phyloP scores from a whole-genome alignment of 208 protist species.

The Novymonas esmeraldas region DNA sequence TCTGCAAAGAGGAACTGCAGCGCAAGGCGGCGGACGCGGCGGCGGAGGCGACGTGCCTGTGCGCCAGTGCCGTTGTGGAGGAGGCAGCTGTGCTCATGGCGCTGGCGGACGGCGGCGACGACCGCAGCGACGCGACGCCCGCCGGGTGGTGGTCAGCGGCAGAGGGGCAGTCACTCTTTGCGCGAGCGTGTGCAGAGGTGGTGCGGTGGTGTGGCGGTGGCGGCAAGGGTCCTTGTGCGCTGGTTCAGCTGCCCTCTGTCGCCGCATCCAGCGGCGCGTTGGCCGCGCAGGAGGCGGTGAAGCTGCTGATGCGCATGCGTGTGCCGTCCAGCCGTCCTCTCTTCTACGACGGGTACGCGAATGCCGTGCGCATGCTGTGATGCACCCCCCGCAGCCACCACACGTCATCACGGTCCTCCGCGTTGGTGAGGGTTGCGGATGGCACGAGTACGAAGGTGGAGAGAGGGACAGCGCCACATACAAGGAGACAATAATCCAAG shows the following conservation, averaged over 20 bases:
- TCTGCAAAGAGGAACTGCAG: constrained; percentile 27
- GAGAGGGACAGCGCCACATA: too few relatives aligned
- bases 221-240: constrained; percentile 33
- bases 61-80: neutral
- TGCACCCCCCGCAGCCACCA: too few relatives aligned
- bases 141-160: constrained; percentile 1
- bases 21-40: neutral
- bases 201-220: constrained; percentile 36
- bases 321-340: constrained; percentile 89
- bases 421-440: too few relatives aligned
- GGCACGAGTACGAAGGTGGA: too few relatives aligned
- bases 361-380: constrained; percentile 27
- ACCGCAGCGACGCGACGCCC: neutral
- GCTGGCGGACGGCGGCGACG: neutral
- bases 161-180: constrained; percentile 1
- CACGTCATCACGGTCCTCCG: too few relatives aligned
- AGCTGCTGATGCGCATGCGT: constrained; percentile 93
- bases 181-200: constrained; percentile 59
- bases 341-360: constrained; percentile 92
- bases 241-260: constrained; percentile 93
- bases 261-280: constrained; percentile 93
- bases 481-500: too few relatives aligned
- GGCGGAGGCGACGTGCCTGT: neutral
- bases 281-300: constrained; percentile 95
- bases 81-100: constrained; percentile 10